A percentile compares a stretch with the other conserved stretches of the same genome.
phyloP scores from a whole-genome alignment of 2,329 filamentous ascomycete genomes.

The Fusarium armeniacum region DNA sequence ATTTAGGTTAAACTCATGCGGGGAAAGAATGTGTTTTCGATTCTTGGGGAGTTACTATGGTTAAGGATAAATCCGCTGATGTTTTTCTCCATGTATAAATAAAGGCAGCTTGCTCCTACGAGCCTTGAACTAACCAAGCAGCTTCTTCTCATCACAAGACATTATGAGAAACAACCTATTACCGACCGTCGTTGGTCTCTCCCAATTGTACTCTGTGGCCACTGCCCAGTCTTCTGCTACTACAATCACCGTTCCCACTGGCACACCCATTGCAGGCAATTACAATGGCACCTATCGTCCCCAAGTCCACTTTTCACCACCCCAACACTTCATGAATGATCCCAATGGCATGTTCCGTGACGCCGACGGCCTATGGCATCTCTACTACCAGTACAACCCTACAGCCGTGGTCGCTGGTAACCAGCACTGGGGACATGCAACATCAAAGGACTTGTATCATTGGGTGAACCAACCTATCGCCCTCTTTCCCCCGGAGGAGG shows the following conservation, averaged over 20 bases:
- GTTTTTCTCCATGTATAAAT: conserved; percentile 1
- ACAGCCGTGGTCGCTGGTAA: conserved; percentile 65
- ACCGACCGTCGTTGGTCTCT: conserved; percentile 8
- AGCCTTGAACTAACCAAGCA: neutral
- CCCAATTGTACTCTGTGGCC: neutral
- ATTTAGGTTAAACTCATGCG: conserved; percentile 4
- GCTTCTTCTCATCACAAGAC: too few species aligned
- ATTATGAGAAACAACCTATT: conserved; percentile 16
- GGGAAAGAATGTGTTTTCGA: neutral
- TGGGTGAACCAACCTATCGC: conserved; percentile 76
- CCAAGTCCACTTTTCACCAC: conserved; percentile 69
- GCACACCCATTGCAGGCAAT: conserved; percentile 44
- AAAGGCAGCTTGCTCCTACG: neutral
- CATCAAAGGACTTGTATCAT: conserved; percentile 71
- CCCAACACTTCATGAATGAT: conserved; percentile 70
- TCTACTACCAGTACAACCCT: conserved; percentile 73
- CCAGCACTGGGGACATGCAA: conserved; percentile 77
- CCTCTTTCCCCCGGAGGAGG: conserved; percentile 63
- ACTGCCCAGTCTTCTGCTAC: conserved; percentile 2
- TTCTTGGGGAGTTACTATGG: neutral
- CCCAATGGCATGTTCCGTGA: conserved; percentile 75
- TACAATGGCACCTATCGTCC: conserved; percentile 58
- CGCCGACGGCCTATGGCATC: conserved; percentile 69
- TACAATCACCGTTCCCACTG: conserved; percentile 35
- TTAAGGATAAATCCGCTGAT: neutral